Base-by-base conservation (phyloP, 75 land plant genomes). In the Sequoiadendron giganteum region DNA sequence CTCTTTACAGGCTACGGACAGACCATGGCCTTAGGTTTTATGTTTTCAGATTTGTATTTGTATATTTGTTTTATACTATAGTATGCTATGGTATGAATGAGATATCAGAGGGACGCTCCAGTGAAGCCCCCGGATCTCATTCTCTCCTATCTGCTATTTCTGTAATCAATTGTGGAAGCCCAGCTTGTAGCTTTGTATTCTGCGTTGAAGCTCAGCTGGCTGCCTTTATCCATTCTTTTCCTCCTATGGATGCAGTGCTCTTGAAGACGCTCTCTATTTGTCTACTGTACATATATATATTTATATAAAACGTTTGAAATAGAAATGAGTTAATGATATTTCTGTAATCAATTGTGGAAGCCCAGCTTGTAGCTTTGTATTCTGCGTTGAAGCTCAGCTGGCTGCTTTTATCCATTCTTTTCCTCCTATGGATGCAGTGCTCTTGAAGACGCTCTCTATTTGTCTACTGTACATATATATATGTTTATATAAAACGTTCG, bases 101-200 rank as follows among this genome's bases (percentile, higher is more conserved):
- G 85, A 52, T 49, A 54, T 36, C 85, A 84, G 65, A 84, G 85
- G 85, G 85, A 84, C 30, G 38, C 38, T 48, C 7, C 28, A 61
- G 34, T 19, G 47, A 52, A 39, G 43, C 30, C 65, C 85, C 85
- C 85, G 85, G 85, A 54, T 52, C 85, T 55, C 86, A 56, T 85
- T 85, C 16, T 2, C 36, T 55, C 18, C 30, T 49, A 49, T 28
- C 45, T 43, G 42, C 49, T 45, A 25, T 84, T 49, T 48, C 40
- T 11, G n/a, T 48, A 19, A 13, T 5, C 30, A 82, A 85, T 85
- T 52, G 36, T 55, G 30, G 65, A 48, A 30, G 85, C 13, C 40
- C 56, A 48, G 85, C 61, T 84, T 54, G 85, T 10, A 52, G 85
- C 85, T 54, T 34, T 84, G 19, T 84, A n/a, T 49, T 13, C 15